Evolutionary conservation across 192 early-diverging fungal genomes (phyloP), one percentile per base, ranked within the genome.

Genomic region (Backusella circina): DNA sequence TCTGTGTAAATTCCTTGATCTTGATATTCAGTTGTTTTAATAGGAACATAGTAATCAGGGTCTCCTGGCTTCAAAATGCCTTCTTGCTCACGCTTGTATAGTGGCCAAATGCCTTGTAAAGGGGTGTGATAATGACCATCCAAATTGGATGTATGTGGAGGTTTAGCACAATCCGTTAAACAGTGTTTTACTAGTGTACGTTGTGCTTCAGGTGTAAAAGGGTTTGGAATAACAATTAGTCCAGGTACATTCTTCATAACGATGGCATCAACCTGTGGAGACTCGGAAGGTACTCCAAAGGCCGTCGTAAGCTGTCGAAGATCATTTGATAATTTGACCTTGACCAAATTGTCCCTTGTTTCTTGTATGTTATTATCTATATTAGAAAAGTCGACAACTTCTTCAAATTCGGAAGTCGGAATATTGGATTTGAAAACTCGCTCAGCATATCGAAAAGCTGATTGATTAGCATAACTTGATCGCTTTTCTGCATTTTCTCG

Each of bases 101-200:
- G 72, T 21, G 84, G 78, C 93, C 90, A 93, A 15, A 92, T 38
- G 13, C 92, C 93, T 26, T 79, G 72, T 2, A 79, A 68, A 12
- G 91, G 92, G 18, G 94, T 72, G 2, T 80, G 67, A 73, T 93
- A 98, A 75, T 95, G 95, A n/a, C 94, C 89, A 73, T 98, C 94
- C 12, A 97, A 87, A 80, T 95, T 98, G 66, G 91, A 90, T 16
- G 89, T 88, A 80, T 96, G 95, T 6, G 97, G 97, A 32, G 87
- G 87, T 38, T 79, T 75, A 2, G 94, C 82, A 76, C 91, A 95
- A 30, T 94, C 89, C 65, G 86, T 82, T 33, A 98, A 82, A 65
- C 93, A 94, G 26, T 89, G 82, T 73, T 87, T 85, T 13, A 95
- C 87, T 21, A 95, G 73, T 71, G 74, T 75, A 36, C 89, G 85